These are phyloP conservation scores for Phytophthora cactorum DNA, from an alignment of 352 stramenopile genomes.

Conservation along the genomic window DNA sequence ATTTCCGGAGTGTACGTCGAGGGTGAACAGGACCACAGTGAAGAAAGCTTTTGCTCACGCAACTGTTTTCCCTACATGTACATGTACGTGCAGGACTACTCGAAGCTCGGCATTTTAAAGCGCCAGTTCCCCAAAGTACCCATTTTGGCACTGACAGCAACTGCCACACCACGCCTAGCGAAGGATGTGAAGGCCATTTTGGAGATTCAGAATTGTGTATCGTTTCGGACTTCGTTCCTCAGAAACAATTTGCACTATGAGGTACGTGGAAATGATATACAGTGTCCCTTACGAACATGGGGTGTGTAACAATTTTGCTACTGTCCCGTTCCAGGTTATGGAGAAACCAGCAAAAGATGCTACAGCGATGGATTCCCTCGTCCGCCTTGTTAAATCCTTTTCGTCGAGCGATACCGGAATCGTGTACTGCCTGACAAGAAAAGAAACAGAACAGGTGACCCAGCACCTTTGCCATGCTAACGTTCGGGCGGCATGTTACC, in stretches of 20 bases:
- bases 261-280: conserved; percentile 49
- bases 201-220: conserved; percentile 74
- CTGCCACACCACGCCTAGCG: conserved; percentile 76
- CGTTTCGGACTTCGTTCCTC: conserved; percentile 93
- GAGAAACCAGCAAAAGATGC: conserved; percentile 57
- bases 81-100: conserved; percentile 79
- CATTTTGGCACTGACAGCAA: conserved; percentile 92
- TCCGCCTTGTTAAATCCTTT: conserved; percentile 80
- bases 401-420: conserved; percentile 76
- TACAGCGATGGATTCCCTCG: conserved; percentile 63
- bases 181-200: conserved; percentile 79
- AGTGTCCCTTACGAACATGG: background rate
- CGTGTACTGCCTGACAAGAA: conserved; percentile 92
- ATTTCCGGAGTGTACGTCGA: conserved; percentile 71
- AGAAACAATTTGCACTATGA: conserved; percentile 92
- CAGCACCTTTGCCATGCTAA: conserved; percentile 69
- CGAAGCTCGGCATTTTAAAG: conserved; percentile 92
- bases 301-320: background rate
- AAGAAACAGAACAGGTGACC: conserved; percentile 92
- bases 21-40: background rate
- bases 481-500: conserved; percentile 89
- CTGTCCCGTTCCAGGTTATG: conserved; percentile 34
- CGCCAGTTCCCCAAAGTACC: conserved; percentile 90
- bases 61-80: background rate
- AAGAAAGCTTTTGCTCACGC: background rate